A percentile compares a stretch with the other conserved stretches of the same genome.
Conservation (phyloP, 164 flowering plant species). For the Vitis amurensis region DNA sequence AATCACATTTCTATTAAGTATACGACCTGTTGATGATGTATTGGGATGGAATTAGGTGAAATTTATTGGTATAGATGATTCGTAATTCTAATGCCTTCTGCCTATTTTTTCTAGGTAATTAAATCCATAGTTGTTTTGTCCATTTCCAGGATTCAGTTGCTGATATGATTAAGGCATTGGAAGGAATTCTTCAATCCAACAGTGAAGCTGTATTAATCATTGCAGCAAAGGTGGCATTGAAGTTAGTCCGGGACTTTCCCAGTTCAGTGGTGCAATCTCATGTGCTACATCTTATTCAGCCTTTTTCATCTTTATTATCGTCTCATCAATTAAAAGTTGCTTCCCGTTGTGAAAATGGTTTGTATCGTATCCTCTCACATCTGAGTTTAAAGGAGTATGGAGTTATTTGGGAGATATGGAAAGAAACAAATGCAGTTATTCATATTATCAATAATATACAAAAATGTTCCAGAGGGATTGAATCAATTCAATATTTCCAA, state of each 20-base stretch:
- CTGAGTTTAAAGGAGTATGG: constrained; percentile 41
- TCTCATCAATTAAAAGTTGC: constrained; percentile 35
- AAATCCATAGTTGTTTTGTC: background rate
- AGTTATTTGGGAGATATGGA: constrained; percentile 50
- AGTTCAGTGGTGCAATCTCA: constrained; percentile 38
- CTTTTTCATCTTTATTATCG: constrained; percentile 55
- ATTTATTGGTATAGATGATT: too few relatives aligned
- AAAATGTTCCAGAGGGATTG: constrained; percentile 26
- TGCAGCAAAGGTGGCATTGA: constrained; percentile 45
- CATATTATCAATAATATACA: constrained; percentile 33
- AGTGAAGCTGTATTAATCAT: constrained; percentile 39
- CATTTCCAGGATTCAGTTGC: constrained; percentile 56
- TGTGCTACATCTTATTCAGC: constrained; percentile 43
- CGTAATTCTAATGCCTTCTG: too few relatives aligned
- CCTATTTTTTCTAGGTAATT: too few relatives aligned
- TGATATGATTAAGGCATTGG: constrained; percentile 65
- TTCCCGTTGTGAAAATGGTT: constrained; percentile 49
- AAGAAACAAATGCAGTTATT: constrained; percentile 37
- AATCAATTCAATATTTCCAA: constrained; percentile 44
- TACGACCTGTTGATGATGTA: too few relatives aligned
- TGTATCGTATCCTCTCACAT: constrained; percentile 47
- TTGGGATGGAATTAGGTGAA: too few relatives aligned
- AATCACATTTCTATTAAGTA: too few relatives aligned
- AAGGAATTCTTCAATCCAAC: constrained; percentile 53
- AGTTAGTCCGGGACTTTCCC: constrained; percentile 55